Evolutionary conservation across 331 rosid species (phyloP), one percentile per base, ranked within the genome.

Genomic region (Malus hybrid): DNA sequence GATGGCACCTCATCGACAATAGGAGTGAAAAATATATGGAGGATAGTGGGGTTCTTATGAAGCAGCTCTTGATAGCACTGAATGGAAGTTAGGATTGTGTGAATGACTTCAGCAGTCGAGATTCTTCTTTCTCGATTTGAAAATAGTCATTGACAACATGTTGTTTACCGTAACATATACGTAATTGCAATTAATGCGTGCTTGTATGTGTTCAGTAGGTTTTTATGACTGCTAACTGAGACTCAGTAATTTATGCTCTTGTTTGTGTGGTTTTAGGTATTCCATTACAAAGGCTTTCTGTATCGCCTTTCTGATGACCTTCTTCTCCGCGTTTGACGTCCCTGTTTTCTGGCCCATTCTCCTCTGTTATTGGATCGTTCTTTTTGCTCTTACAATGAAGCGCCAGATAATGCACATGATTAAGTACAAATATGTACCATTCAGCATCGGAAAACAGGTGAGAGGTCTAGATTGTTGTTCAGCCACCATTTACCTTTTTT

Each of bases 261-360:
- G 63, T 11, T 63, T 63, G 7, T n/a, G 24, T 20, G 78, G 68
- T 84, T 75, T 79, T 88, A 90, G 90, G 96, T 90, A 85, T 78
- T 82, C 90, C 64, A 88, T 88, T 75, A 88, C 91, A 32, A 88
- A 88, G 84, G 96, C 91, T 33, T 85, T 90, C 57, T 77, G 86
- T 59, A 76, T 88, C n/a, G 93, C 88, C 42, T 88, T 88, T 77
- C 64, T 83, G 52, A 86, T 90, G 91, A 88, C 96, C 55, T 90
- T 88, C 84, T 82, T 90, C 67, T 86, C 96, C 22, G 67, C 88
- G 19, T 80, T 88, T 80, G 90, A 88, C 67, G 86, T 90, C 74
- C 96, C 93, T 22, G 90, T 88, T 78, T 90, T 88, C 85, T 88
- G 93, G 96, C 93, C 93, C 69, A 85, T 88, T 65, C 87, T 90